These are phyloP conservation scores for Centaurea solstitialis DNA, from an alignment of 129 eudicot species.

Conservation along the genomic window DNA sequence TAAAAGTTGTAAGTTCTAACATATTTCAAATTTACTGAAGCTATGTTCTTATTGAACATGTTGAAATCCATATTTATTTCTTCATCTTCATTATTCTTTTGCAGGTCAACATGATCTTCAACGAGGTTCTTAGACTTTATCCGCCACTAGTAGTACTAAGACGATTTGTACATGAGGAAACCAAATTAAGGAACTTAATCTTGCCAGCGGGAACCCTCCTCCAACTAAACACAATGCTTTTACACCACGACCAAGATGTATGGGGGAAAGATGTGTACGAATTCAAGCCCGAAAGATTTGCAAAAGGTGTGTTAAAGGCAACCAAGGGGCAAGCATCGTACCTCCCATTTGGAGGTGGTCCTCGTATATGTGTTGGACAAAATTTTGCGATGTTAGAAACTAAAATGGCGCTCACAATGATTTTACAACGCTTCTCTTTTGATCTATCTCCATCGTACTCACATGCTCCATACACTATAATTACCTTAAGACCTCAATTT, in stretches of 20 bases:
- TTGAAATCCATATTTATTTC: too few relatives aligned
- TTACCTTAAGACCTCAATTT: slow-evolving; percentile 41
- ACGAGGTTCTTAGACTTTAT: slow-evolving; percentile 50
- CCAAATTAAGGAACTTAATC: slow-evolving; percentile 28
- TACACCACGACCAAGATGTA: slow-evolving; percentile 40
- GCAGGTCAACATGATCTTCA: slow-evolving; percentile 30
- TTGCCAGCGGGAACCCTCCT: slow-evolving; percentile 38
- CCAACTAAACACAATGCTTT: slow-evolving; percentile 12
- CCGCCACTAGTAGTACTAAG: slow-evolving; percentile 21
- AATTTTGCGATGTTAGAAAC: slow-evolving; percentile 57
- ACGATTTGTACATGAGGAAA: slow-evolving; percentile 21
- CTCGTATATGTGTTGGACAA: slow-evolving; percentile 51
- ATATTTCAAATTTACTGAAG: background rate
- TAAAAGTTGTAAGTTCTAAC: background rate
- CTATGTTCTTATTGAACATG: too few relatives aligned
- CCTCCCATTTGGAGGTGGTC: too few relatives aligned
- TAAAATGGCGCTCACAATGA: slow-evolving; percentile 36
- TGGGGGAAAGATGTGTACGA: slow-evolving; percentile 56
- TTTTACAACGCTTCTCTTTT: slow-evolving; percentile 40
- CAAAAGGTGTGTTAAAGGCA: slow-evolving; percentile 47
- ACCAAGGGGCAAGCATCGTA: slow-evolving; percentile 16
- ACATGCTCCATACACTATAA: slow-evolving; percentile 36
- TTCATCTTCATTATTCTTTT: background rate
- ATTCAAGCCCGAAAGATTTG: slow-evolving; percentile 58
- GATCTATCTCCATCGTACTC: slow-evolving; percentile 46